Conservation (phyloP, 2,329 filamentous ascomycete genomes). For the Aspergillus sp. region DNA sequence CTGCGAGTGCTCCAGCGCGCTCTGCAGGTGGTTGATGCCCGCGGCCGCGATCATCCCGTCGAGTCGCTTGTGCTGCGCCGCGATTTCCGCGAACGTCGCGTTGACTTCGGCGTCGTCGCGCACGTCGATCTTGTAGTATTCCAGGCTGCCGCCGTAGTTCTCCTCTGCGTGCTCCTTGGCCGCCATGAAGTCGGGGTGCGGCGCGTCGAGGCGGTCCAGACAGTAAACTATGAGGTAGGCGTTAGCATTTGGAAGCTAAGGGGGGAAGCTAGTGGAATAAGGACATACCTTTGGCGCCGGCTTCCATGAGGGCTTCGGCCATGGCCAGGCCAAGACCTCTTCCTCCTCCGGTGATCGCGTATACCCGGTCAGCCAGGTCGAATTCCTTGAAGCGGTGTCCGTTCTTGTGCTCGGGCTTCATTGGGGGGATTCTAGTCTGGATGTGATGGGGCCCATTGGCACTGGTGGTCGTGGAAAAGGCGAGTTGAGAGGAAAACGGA, state of each 20-base stretch:
- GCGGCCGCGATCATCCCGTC: constrained; percentile 44
- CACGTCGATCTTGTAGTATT: constrained; percentile 49
- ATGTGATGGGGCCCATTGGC: constrained; percentile 26
- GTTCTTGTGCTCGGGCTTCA: constrained; percentile 19
- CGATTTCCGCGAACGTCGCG: constrained; percentile 34
- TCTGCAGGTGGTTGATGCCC: constrained; percentile 42
- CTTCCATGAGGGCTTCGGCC: constrained; percentile 47
- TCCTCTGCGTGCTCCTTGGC: constrained; percentile 35
- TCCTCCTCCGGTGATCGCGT: constrained; percentile 43
- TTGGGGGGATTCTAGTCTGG: constrained; percentile 27
- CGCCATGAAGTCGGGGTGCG: constrained; percentile 41
- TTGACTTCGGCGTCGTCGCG: constrained; percentile 38
- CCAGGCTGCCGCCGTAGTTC: constrained; percentile 39
- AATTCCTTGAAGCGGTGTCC: constrained; percentile 41
- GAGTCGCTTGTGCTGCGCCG: constrained; percentile 32
- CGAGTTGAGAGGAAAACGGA: constrained; percentile 7
- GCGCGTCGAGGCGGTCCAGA: constrained; percentile 45
- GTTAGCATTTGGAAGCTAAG: neutral
- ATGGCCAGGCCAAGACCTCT: constrained; percentile 45
- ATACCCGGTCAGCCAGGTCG: constrained; percentile 40
- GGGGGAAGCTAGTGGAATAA: neutral
- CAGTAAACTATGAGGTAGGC: constrained; percentile 41
- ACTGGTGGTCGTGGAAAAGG: constrained; percentile 21
- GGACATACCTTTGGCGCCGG: constrained; percentile 43
- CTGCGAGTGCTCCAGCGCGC: constrained; percentile 40